Evolutionary conservation across 441 rosid genomes (phyloP).

Genomic region (Adansonia rubrostipa): DNA sequence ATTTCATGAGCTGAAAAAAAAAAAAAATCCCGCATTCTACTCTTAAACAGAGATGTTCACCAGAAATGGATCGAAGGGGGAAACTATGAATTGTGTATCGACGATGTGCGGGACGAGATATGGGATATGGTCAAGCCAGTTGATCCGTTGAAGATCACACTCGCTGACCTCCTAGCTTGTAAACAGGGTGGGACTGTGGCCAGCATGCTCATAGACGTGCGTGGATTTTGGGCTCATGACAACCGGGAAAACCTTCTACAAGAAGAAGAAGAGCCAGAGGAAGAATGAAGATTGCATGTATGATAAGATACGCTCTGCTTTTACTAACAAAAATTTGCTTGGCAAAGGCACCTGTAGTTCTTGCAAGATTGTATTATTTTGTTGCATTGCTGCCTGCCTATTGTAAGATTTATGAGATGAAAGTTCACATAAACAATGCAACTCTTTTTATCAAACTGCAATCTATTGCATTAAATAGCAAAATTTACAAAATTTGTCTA

Average conservation of each 20-base stretch:
- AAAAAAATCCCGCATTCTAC: neutral
- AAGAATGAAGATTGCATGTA: conserved; percentile 51
- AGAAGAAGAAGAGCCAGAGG: conserved; percentile 98
- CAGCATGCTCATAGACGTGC: conserved; percentile 95
- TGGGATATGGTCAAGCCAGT: conserved; percentile 99
- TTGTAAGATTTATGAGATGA: neutral
- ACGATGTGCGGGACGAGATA: conserved; percentile 95
- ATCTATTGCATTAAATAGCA: neutral
- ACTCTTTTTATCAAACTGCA: neutral
- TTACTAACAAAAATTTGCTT: conserved; percentile 34
- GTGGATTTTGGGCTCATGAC: conserved; percentile 99
- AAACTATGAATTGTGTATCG: conserved; percentile 93
- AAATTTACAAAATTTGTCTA: neutral
- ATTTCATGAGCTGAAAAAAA: neutral
- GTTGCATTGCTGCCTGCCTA: conserved; percentile 5
- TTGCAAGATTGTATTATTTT: conserved; percentile 16
- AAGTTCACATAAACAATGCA: neutral
- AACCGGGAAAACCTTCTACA: conserved; percentile 97
- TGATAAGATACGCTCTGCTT: conserved; percentile 1
- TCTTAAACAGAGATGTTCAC: conserved; percentile 83
- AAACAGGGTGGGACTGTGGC: conserved; percentile 98
- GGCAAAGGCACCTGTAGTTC: neutral
- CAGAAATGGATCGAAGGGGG: conserved; percentile 99
- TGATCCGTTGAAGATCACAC: conserved; percentile 72
- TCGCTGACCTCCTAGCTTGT: conserved; percentile 78